phyloP scores from a whole-genome alignment of 768 basidiomycete species.

The Boletales sp. region DNA sequence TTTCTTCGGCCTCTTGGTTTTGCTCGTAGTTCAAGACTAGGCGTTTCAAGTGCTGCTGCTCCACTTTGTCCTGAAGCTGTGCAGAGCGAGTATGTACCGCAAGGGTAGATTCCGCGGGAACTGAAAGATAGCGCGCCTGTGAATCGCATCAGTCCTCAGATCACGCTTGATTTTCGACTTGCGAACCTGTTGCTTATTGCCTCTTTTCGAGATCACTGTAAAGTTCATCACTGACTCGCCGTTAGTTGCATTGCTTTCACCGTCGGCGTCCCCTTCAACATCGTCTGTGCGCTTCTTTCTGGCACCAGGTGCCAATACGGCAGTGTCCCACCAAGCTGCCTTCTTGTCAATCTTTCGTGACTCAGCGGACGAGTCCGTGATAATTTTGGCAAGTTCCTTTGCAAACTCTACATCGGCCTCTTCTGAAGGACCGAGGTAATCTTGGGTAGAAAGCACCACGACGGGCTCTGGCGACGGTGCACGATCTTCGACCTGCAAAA shows the following conservation, averaged over 20 bases:
- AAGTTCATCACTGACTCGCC: slow-evolving; percentile 72
- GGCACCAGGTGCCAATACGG: slow-evolving; percentile 63
- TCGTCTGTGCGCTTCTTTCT: slow-evolving; percentile 68
- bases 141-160: slow-evolving; percentile 8
- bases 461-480: slow-evolving; percentile 82
- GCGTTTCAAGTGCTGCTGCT: slow-evolving; percentile 96
- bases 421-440: slow-evolving; percentile 76
- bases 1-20: slow-evolving; percentile 80
- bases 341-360: slow-evolving; percentile 86
- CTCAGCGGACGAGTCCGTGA: slow-evolving; percentile 83
- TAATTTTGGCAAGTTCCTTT: slow-evolving; percentile 92
- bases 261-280: slow-evolving; percentile 47
- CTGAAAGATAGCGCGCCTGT: slow-evolving; percentile 82
- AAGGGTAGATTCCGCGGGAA: slow-evolving; percentile 83
- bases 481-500: slow-evolving; percentile 52
- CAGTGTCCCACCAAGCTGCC: slow-evolving; percentile 87
- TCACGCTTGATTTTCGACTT: slow-evolving; percentile 1
- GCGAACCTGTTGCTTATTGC: slow-evolving; percentile 83
- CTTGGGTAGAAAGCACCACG: slow-evolving; percentile 67
- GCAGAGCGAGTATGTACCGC: slow-evolving; percentile 90
- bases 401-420: slow-evolving; percentile 93
- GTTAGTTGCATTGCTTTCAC: slow-evolving; percentile 31
- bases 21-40: slow-evolving; percentile 90
- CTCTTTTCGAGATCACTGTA: slow-evolving; percentile 87
- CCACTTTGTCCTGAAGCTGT: slow-evolving; percentile 90